A percentile compares a stretch with the other conserved stretches of the same genome.
Conservation (phyloP, 495 filamentous ascomycete genomes). For the Podospora comata region DNA sequence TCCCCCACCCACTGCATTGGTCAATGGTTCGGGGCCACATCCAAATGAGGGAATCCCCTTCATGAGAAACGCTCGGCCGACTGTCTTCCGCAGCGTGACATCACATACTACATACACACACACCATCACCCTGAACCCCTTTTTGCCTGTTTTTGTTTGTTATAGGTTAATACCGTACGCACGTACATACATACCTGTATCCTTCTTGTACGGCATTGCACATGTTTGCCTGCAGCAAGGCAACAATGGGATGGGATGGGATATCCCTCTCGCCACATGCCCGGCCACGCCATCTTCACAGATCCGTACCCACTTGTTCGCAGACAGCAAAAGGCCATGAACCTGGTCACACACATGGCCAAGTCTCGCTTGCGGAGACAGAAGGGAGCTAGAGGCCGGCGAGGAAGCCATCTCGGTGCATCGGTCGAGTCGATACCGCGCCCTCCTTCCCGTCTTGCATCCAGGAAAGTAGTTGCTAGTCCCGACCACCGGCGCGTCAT, state of each 20-base stretch:
- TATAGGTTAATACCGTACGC: background rate
- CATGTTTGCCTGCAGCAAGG: background rate
- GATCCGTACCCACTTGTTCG: background rate
- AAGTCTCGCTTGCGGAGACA: background rate
- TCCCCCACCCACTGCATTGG: background rate
- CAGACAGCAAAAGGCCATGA: background rate
- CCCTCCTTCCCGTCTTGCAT: background rate
- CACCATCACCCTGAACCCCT: background rate
- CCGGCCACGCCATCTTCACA: background rate
- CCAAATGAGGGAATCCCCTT: background rate
- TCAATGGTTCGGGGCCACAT: background rate
- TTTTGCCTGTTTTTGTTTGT: background rate
- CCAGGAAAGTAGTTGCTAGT: background rate
- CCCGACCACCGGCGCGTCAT: background rate
- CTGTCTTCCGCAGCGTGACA: constrained; percentile 6
- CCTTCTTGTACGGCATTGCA: background rate
- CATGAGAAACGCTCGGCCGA: background rate
- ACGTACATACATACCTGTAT: background rate
- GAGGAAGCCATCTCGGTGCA: constrained; percentile 2
- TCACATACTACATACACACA: background rate
- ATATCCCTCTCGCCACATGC: background rate
- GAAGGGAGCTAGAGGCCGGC: background rate
- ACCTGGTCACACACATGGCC: background rate
- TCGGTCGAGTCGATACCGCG: background rate
- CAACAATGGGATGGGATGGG: background rate